Percentiles rank a stretch among this genome's conserved stretches.
phyloP scores from a whole-genome alignment of 768 basidiomycete species.

The Clitopilus hobsonii region DNA sequence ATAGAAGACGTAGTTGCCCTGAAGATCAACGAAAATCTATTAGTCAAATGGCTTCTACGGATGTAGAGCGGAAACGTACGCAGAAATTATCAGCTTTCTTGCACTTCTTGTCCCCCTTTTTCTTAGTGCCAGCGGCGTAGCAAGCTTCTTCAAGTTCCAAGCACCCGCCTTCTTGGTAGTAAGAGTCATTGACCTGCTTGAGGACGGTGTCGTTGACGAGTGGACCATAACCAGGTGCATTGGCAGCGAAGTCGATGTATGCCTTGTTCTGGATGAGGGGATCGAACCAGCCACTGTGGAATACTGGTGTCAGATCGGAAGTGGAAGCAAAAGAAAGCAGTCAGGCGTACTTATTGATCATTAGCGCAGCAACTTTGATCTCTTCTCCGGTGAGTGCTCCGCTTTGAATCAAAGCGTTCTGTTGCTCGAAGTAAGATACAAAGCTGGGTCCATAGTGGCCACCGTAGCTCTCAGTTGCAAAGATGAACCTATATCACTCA shows the following conservation, averaged over 20 bases:
- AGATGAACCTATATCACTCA: slow-evolving; percentile 33
- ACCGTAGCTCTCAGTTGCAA: slow-evolving; percentile 51
- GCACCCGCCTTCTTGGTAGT: slow-evolving; percentile 46
- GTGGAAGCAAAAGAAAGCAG: background rate
- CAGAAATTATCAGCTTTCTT: slow-evolving; percentile 48
- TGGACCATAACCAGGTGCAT: slow-evolving; percentile 66
- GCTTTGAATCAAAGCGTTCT: slow-evolving; percentile 36
- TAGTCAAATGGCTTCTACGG: too few relatives aligned
- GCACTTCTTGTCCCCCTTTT: slow-evolving; percentile 47
- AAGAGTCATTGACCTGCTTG: slow-evolving; percentile 41
- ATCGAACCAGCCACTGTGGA: slow-evolving; percentile 59
- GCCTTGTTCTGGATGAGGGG: slow-evolving; percentile 60
- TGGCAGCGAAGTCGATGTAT: slow-evolving; percentile 52
- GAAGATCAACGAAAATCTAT: too few relatives aligned
- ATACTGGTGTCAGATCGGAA: too few relatives aligned
- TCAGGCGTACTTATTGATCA: slow-evolving; percentile 41
- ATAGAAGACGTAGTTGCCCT: slow-evolving; percentile 42
- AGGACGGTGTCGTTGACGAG: slow-evolving; percentile 46
- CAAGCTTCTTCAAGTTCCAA: slow-evolving; percentile 51
- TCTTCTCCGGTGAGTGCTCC: slow-evolving; percentile 32
- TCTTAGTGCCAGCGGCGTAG: slow-evolving; percentile 45
- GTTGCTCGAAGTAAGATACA: slow-evolving; percentile 46
- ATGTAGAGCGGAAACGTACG: slow-evolving; percentile 37
- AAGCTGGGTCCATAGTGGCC: slow-evolving; percentile 52
- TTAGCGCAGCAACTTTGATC: slow-evolving; percentile 41